Conservation (phyloP, 73 alveolate genomes). For the Paramecium octaurelia region DNA sequence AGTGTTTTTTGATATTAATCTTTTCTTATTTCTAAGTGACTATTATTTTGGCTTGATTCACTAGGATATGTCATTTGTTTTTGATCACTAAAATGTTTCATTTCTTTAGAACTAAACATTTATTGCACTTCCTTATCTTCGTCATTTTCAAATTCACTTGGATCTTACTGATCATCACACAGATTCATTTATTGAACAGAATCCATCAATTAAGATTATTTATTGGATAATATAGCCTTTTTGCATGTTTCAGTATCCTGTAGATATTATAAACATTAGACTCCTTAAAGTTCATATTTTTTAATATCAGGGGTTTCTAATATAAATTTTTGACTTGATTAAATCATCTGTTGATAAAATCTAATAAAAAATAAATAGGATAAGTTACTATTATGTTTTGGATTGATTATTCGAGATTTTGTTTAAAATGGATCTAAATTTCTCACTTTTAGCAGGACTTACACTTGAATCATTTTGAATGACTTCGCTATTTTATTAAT, state of each 20-base stretch:
- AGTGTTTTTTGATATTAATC: constrained; percentile 17
- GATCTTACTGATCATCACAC: constrained; percentile 39
- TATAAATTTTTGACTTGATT: neutral
- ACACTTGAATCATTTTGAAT: neutral
- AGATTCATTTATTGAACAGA: constrained; percentile 1
- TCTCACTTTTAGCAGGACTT: constrained; percentile 29
- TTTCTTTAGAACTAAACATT: constrained; percentile 18
- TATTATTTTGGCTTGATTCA: constrained; percentile 2
- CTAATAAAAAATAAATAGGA: neutral
- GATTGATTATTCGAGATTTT: constrained; percentile 33
- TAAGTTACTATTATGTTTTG: constrained; percentile 33
- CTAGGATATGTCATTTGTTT: constrained; percentile 2
- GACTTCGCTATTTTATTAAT: neutral
- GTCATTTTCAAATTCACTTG: constrained; percentile 48
- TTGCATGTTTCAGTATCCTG: constrained; percentile 46
- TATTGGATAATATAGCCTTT: neutral
- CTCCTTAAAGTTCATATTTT: constrained; percentile 14
- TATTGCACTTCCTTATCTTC: constrained; percentile 28
- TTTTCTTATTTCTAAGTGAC: constrained; percentile 7
- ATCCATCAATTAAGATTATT: neutral
- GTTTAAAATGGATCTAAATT: constrained; percentile 19
- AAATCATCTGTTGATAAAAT: constrained; percentile 6
- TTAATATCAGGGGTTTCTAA: constrained; percentile 42
- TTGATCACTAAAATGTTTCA: neutral
- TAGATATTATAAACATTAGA: neutral